Conservation (phyloP, 345 rosid species). For the Geranium brycei region DNA sequence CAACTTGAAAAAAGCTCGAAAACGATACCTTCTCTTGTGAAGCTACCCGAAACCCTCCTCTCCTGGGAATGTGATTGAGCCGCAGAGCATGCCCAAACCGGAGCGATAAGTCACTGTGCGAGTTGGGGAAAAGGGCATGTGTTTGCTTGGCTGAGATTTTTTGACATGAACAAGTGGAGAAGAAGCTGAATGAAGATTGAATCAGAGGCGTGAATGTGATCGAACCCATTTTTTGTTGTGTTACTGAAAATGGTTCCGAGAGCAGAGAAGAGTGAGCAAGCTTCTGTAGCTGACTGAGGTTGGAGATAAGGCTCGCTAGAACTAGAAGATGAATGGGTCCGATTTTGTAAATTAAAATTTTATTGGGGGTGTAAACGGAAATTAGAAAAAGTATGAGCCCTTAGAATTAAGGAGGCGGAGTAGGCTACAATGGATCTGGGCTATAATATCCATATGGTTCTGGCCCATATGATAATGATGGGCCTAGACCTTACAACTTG, state of each 20-base stretch:
- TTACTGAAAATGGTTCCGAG: neutral
- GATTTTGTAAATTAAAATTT: too few species aligned
- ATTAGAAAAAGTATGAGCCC: too few species aligned
- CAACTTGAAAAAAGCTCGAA: neutral
- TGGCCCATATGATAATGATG: too few species aligned
- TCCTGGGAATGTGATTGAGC: constrained; percentile 11
- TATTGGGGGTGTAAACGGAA: too few species aligned
- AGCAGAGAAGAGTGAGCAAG: neutral
- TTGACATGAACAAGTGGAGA: constrained; percentile 10
- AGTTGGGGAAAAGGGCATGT: constrained; percentile 5
- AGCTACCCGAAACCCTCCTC: constrained; percentile 14
- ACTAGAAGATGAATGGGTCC: too few species aligned
- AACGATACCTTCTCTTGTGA: constrained; percentile 13
- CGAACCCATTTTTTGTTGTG: constrained; percentile 22
- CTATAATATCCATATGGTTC: too few species aligned
- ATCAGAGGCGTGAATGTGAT: constrained; percentile 20
- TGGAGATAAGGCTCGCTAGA: neutral
- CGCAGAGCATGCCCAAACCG: constrained; percentile 14
- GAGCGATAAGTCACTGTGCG: neutral
- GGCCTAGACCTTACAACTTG: too few species aligned
- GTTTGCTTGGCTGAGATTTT: constrained; percentile 9
- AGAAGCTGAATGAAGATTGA: constrained; percentile 25
- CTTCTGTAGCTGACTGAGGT: neutral
- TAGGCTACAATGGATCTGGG: too few species aligned
- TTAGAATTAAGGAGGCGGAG: too few species aligned